Evolutionary conservation across 345 rosid species (phyloP).

Genomic region (Erodium maritimum): DNA sequence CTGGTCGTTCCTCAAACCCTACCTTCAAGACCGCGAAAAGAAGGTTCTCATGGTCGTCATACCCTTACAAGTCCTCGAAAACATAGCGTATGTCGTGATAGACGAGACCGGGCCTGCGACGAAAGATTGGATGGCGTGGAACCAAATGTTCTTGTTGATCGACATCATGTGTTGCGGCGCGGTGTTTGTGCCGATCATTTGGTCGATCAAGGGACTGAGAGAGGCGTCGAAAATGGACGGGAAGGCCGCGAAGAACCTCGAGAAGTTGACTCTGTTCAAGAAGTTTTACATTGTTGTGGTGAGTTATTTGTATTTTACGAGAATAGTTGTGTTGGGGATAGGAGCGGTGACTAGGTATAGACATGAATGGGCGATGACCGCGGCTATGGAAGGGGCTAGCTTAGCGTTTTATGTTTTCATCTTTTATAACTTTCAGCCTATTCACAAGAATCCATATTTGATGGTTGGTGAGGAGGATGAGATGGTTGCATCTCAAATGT

Average conservation of each 20-base stretch:
- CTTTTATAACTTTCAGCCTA: constrained; percentile 37
- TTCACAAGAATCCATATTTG: constrained; percentile 37
- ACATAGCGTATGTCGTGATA: constrained; percentile 34
- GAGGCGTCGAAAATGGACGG: constrained; percentile 39
- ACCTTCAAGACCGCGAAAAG: constrained; percentile 45
- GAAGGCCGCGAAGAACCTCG: constrained; percentile 34
- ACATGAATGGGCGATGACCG: constrained; percentile 23
- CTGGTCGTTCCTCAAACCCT: constrained; percentile 48
- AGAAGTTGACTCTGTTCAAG: constrained; percentile 40
- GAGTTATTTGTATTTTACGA: constrained; percentile 36
- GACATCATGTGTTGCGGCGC: constrained; percentile 41
- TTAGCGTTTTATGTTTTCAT: constrained; percentile 33
- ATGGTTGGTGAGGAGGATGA: constrained; percentile 32
- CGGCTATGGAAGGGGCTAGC: constrained; percentile 30
- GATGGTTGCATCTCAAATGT: too few species aligned
- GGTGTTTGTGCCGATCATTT: constrained; percentile 43
- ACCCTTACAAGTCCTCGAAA: constrained; percentile 46
- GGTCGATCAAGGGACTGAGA: constrained; percentile 37
- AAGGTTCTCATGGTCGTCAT: constrained; percentile 31
- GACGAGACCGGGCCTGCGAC: constrained; percentile 39
- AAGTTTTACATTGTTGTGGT: constrained; percentile 34
- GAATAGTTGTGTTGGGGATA: constrained; percentile 26
- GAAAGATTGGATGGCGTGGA: constrained; percentile 41
- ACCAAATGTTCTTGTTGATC: constrained; percentile 30
- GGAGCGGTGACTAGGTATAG: constrained; percentile 26